Evolutionary conservation across 164 flowering plant species (phyloP).

Genomic region (Warburgia ugandensis): DNA sequence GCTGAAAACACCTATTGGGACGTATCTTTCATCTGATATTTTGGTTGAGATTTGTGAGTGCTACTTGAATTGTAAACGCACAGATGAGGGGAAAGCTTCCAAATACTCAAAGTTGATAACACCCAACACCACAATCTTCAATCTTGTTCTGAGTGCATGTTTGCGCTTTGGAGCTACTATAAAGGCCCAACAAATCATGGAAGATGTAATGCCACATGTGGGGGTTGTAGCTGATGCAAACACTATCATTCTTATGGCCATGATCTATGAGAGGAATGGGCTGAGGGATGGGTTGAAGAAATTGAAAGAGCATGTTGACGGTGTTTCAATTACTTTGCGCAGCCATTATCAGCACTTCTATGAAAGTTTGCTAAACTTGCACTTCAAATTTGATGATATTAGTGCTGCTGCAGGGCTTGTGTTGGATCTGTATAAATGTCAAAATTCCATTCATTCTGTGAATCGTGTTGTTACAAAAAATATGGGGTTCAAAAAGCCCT

Average conservation of each 20-base stretch:
- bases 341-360: conserved; percentile 54
- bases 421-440: conserved; percentile 25
- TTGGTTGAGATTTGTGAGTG: conserved; percentile 58
- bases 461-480: not conserved
- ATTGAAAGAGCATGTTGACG: conserved; percentile 40
- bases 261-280: conserved; percentile 63
- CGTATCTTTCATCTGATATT: conserved; percentile 57
- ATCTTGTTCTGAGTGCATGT: conserved; percentile 79
- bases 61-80: conserved; percentile 10
- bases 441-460: conserved; percentile 12
- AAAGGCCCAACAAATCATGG: conserved; percentile 61
- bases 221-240: conserved; percentile 66
- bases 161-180: conserved; percentile 39
- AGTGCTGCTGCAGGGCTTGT: conserved; percentile 63
- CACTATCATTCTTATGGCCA: conserved; percentile 43
- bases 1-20: conserved; percentile 66
- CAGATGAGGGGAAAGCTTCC: conserved; percentile 10
- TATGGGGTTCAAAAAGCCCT: conserved; percentile 19
- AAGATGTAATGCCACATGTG: conserved; percentile 53
- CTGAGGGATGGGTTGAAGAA: conserved; percentile 65
- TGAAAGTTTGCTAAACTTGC: conserved; percentile 62
- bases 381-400: conserved; percentile 61
- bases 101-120: conserved; percentile 21
- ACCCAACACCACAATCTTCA: conserved; percentile 58
- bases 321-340: conserved; percentile 26